phyloP scores from a whole-genome alignment of 495 filamentous ascomycete species.

The Penicillium waksmanii region DNA sequence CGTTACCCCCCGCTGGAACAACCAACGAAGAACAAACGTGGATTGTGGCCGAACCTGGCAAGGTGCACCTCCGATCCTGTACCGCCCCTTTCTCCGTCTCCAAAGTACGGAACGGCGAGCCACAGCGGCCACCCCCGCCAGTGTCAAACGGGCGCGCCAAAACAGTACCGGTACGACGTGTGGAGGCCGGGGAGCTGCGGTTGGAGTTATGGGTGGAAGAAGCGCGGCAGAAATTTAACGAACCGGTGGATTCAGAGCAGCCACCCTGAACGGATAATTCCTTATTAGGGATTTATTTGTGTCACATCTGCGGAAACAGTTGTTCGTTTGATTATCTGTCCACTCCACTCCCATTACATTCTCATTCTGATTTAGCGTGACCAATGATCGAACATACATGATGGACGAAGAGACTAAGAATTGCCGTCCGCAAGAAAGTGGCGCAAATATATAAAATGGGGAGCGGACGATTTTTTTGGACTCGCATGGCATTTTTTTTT shows the following conservation, averaged over 20 bases:
- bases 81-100: constrained; percentile 52
- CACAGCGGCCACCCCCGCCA: constrained; percentile 42
- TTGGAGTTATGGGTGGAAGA: constrained; percentile 62
- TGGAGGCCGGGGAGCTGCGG: constrained; percentile 57
- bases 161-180: constrained; percentile 57
- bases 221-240: constrained; percentile 57
- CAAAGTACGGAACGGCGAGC: constrained; percentile 43
- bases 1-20: constrained; percentile 72
- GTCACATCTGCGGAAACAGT: constrained; percentile 30
- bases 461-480: constrained; percentile 50
- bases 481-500: constrained; percentile 45
- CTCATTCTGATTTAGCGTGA: constrained; percentile 55
- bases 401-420: constrained; percentile 49
- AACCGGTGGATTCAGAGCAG: constrained; percentile 50
- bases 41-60: constrained; percentile 57
- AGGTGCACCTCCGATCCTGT: constrained; percentile 49
- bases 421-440: constrained; percentile 43
- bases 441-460: constrained; percentile 53
- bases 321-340: constrained; percentile 33
- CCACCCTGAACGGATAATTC: constrained; percentile 37
- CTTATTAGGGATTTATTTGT: constrained; percentile 19
- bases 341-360: constrained; percentile 29
- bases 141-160: constrained; percentile 50
- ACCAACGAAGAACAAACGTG: constrained; percentile 56
- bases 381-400: constrained; percentile 55